phyloP scores from a whole-genome alignment of 163 green algal species.

The Scenedesmus sp. region DNA sequence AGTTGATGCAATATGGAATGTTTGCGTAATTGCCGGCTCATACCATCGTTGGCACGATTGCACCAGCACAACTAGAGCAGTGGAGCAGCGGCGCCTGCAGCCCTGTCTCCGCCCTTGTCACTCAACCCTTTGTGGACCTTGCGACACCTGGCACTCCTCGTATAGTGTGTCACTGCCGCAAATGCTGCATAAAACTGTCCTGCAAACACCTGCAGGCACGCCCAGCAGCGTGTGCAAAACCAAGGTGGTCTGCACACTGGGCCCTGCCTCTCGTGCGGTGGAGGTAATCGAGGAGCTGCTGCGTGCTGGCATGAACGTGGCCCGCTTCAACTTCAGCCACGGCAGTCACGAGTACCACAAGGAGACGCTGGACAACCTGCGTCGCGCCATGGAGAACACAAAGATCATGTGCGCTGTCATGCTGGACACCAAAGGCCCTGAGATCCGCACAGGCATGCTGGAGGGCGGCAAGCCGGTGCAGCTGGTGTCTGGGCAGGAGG shows the following conservation, averaged over 20 bases:
- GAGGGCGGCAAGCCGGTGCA: constrained; percentile 85
- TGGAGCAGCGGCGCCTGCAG: background rate
- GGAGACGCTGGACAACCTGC: constrained; percentile 96
- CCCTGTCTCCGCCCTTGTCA: too few species aligned
- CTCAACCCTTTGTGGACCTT: background rate
- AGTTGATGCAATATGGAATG: too few species aligned
- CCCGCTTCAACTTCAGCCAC: constrained; percentile 99
- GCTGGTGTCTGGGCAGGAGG: constrained; percentile 74
- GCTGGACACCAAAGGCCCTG: constrained; percentile 97
- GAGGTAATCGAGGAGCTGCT: constrained; percentile 94
- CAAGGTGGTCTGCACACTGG: constrained; percentile 98
- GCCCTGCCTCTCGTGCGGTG: constrained; percentile 88
- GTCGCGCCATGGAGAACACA: constrained; percentile 92
- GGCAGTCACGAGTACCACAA: constrained; percentile 96
- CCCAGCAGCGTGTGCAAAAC: constrained; percentile 86
- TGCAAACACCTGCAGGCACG: constrained; percentile 55
- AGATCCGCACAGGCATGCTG: constrained; percentile 96
- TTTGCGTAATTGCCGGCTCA: background rate
- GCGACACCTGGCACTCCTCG: background rate
- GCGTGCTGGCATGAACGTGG: constrained; percentile 95
- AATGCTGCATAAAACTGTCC: background rate
- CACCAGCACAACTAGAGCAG: background rate
- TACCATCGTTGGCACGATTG: background rate
- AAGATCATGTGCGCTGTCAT: constrained; percentile 98
- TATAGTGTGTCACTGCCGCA: background rate